phyloP scores from a whole-genome alignment of 1,284 basidiomycete genomes.

The Thelephora terrestris region DNA sequence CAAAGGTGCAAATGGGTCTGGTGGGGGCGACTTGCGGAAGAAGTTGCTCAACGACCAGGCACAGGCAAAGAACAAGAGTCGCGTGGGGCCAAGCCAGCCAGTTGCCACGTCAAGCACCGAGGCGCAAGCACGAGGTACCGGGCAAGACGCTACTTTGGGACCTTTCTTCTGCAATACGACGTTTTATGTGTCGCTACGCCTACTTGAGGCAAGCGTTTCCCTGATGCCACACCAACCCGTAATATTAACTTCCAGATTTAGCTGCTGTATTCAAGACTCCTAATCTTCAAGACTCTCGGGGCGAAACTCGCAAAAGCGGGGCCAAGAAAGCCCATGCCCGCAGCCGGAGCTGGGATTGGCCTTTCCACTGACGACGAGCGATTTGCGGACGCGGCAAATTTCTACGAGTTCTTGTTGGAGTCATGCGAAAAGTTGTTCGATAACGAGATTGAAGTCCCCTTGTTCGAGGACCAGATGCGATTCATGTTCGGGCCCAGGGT shows the following conservation, averaged over 20 bases:
- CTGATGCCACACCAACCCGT: background rate
- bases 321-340: conserved; percentile 17
- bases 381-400: conserved; percentile 40
- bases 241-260: conserved; percentile 22
- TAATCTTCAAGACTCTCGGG: conserved; percentile 66
- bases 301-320: conserved; percentile 32
- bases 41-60: conserved; percentile 68
- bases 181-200: conserved; percentile 78
- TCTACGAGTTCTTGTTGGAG: conserved; percentile 79
- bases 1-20: conserved; percentile 29
- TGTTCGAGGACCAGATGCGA: conserved; percentile 87
- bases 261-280: conserved; percentile 82
- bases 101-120: conserved; percentile 3
- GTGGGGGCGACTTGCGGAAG: conserved; percentile 58
- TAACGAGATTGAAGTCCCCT: conserved; percentile 78
- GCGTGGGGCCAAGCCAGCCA: conserved; percentile 1
- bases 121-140: background rate
- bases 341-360: conserved; percentile 24
- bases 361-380: conserved; percentile 19
- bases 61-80: conserved; percentile 32
- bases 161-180: conserved; percentile 86
- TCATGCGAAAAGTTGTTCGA: conserved; percentile 89
- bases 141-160: conserved; percentile 31
- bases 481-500: conserved; percentile 84
- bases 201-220: conserved; percentile 60